These are phyloP conservation scores for Remersonia thermophila DNA, from an alignment of 2,329 filamentous ascomycete species.

Conservation along the genomic window DNA sequence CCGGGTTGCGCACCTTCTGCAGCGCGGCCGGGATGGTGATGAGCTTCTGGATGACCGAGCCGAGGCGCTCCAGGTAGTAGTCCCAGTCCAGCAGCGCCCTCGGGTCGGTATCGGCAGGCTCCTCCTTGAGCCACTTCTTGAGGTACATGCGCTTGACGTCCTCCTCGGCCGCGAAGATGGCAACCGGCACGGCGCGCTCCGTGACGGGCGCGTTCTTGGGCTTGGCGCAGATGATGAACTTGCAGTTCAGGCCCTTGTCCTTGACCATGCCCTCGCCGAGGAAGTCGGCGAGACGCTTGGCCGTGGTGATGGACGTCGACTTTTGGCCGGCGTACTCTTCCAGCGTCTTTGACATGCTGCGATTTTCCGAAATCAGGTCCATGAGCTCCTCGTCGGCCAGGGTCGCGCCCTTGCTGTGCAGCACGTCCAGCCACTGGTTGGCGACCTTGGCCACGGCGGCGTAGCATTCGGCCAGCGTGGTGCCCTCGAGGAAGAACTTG, in stretches of 20 bases:
- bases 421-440: slow-evolving; percentile 91
- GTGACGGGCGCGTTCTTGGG: slow-evolving; percentile 87
- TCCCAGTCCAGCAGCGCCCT: slow-evolving; percentile 87
- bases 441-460: slow-evolving; percentile 84
- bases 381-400: slow-evolving; percentile 94
- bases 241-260: slow-evolving; percentile 97
- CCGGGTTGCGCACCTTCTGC: slow-evolving; percentile 88
- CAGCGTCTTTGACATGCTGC: slow-evolving; percentile 92
- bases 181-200: slow-evolving; percentile 84
- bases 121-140: slow-evolving; percentile 90
- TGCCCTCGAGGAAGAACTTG: slow-evolving; percentile 94
- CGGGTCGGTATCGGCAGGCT: slow-evolving; percentile 82
- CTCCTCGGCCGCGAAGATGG: slow-evolving; percentile 92
- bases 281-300: slow-evolving; percentile 88
- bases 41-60: slow-evolving; percentile 95
- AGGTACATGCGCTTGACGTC: slow-evolving; percentile 79
- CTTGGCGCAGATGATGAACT: slow-evolving; percentile 90
- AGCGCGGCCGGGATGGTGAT: slow-evolving; percentile 96
- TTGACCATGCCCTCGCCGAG: slow-evolving; percentile 98
- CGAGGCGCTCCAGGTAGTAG: slow-evolving; percentile 91
- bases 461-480: slow-evolving; percentile 80
- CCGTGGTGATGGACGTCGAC: slow-evolving; percentile 98
- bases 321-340: slow-evolving; percentile 95
- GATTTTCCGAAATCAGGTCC: slow-evolving; percentile 98
- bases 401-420: slow-evolving; percentile 77